Evolutionary conservation across 768 basidiomycete species (phyloP), one percentile per base, ranked within the genome.

Genomic region (Auriscalpium orientale): DNA sequence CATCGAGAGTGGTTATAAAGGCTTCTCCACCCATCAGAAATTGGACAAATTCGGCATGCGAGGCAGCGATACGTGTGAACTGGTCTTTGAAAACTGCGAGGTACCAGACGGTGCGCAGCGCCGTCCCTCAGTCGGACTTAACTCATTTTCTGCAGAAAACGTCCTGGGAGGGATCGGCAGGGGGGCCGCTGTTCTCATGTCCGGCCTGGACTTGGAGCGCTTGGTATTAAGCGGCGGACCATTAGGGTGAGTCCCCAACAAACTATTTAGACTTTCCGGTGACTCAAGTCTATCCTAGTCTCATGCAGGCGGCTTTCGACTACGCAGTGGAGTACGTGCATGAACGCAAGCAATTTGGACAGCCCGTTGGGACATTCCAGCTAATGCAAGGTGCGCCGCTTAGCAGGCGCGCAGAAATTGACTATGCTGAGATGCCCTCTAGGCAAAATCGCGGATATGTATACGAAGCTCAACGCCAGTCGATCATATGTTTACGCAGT

Each of bases 11-110:
- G 84, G 73, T 8, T 92, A 88, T 68, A 70, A 79, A 45, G 95
- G 92, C 1, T 95, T 95, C 70, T 91, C 91, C 7, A 89, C 91
- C 0, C 87, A 88, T 62, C 90, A 87, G 57, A 93, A 95, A 64
- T 76, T 98, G 20, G 95, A 98, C 70, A 98, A 98, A 69, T 85
- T 97, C 65, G 95, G 95, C 1, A 98, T 98, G 95, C 76, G 95
- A 63, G 95, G 95, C 40, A 91, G 89, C 57, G 93, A 97, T 63
- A 98, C 95, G 3, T 92, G 91, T 60, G 95, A 98, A 67, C 73
- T 97, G 21, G 84, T 95, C 18, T 97, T 98, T 57, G 91, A 95
- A 61, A 79, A 91, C 62, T 95, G 92, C 62, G 80, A 87, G 62
- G 88, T 98, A 4, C 92, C 95, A 1, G 84, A 89, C 66, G 89